Evolutionary conservation across 1,284 basidiomycete species (phyloP), one percentile per base, ranked within the genome.

Genomic region (Boletellus sp.): DNA sequence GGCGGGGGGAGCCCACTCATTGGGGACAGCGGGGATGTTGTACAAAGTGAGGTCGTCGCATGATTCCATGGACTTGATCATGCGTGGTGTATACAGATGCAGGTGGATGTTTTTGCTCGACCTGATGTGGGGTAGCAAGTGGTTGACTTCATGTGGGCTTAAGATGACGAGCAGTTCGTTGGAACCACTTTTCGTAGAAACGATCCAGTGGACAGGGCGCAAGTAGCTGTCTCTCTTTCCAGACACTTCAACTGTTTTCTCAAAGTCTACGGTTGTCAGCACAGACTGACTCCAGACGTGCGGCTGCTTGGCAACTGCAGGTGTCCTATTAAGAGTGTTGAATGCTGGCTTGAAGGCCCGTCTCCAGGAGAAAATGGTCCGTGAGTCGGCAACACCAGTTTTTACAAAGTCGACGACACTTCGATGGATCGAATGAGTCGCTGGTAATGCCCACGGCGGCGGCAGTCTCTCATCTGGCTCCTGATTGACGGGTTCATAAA

Each of bases 131-230:
- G 70, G 67, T 2, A 79, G 57, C 6, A 79, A 61, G 22, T 49
- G 51, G 37, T 76, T 69, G 16, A 61, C 73, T 52, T 80, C 78
- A 46, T 62, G 65, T 2, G 78, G 76, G 56, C 78, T 80, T 37
- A 77, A 46, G 6, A 71, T 54, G 33, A 80, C 64, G 1, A 74
- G 57, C 6, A 60, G 47, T 0, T 44, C 36, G 5, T 33, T 48
- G 8, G 11, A 11, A 8, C 18, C 44, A 2, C 8, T 44, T 21
- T 42, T 47, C 4, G 49, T 39, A 0, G 73, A 70, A 21, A 73
- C 35, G 22, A 79, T 60, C 77, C 78, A 76, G 32, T 72, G 66
- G 18, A 76, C 68, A 0, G 73, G 71, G 8, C 72, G 72, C 32
- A 74, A 53, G 44, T 69, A 75, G 22, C 74, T 68, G 19, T 60